Base-by-base conservation (phyloP, 23 red algal genomes). In the Cyanidium caldarium region DNA sequence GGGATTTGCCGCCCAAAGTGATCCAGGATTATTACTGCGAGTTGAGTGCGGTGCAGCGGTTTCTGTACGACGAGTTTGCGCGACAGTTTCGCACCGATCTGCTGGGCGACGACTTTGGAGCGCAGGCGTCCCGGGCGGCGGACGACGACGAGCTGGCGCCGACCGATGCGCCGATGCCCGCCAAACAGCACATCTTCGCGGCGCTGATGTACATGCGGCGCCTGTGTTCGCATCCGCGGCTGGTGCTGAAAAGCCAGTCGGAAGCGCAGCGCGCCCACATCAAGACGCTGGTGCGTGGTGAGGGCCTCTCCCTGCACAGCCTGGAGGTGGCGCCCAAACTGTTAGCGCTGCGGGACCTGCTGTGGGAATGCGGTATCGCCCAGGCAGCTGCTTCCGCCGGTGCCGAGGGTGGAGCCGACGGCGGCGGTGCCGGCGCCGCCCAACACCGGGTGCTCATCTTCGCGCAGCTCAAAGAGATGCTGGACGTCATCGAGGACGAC, bases 1-100 rank as follows among this genome's bases (percentile, higher is more conserved):
- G 43, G 17, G 91, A 96, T 44, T 69, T 96, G 40, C 91, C 91
- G 45, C 84, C 91, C 21, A 96, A 96, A 65, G 84, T 96, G 38
- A 88, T 96, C 46, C 91, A 96, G 78, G 85, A 96, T 75, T 87
- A 80, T 38, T 87, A 65, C 37, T 84, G 82, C 67, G 77, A 75
- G 39, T 29, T 96, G 66, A 96, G 66, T 16, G 58, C 77, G 23
- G 29, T 96, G 35, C 91, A 96, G 73, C 33, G 69, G 70, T 57
- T 65, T 35, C 40, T 96, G 13, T 96, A 96, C 44, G 81, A 96
- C 35, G 80, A 81, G 31, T 94, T 94, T 46, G 44, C 76, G 16
- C 43, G 77, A 13, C 46, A 76, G 2, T 37, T 76, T 23, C 65
- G 31, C 41, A 3, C 26, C 1, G 44, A 38, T 1, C 45, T 45